Percentiles rank a stretch among this genome's conserved stretches.
Evolutionary conservation across 148 eudicot genomes (phyloP).

Genomic region (Silene latifolia): DNA sequence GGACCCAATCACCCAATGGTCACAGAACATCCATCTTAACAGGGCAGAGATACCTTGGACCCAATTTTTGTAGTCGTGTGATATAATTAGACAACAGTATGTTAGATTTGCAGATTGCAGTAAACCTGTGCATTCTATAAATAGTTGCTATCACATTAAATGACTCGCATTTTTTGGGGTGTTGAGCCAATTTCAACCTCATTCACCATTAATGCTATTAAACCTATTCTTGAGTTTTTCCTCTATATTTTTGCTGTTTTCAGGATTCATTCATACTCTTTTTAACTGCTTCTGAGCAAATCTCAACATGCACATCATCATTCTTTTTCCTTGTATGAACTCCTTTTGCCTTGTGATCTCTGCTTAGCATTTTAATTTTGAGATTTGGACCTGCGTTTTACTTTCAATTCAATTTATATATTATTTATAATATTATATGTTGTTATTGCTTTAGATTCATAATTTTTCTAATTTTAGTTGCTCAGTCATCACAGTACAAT

Average conservation of each 20-base stretch:
- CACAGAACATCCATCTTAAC: no score
- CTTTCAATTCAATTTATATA: no score
- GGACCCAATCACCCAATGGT: neutral
- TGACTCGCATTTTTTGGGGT: slow-evolving; percentile 26
- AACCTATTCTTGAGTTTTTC: neutral
- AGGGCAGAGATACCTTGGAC: no score
- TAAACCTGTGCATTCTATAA: slow-evolving; percentile 3
- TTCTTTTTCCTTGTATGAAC: slow-evolving; percentile 23
- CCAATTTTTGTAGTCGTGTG: neutral
- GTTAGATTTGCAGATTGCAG: neutral
- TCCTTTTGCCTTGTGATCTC: slow-evolving; percentile 11
- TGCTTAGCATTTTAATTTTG: slow-evolving; percentile 3
- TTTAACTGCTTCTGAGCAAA: slow-evolving; percentile 2
- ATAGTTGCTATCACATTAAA: slow-evolving; percentile 24
- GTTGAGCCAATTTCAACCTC: slow-evolving; percentile 7
- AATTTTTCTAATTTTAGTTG: no score
- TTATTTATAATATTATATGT: no score
- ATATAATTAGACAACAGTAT: neutral
- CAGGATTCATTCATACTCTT: neutral
- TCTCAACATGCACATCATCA: slow-evolving; percentile 5
- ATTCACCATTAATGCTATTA: slow-evolving; percentile 3
- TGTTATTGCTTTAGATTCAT: no score
- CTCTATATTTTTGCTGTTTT: neutral
- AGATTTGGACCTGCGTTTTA: neutral
- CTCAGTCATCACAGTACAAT: no score